phyloP scores from a whole-genome alignment of 257 asterid species.

The Anisodus acutangulus region DNA sequence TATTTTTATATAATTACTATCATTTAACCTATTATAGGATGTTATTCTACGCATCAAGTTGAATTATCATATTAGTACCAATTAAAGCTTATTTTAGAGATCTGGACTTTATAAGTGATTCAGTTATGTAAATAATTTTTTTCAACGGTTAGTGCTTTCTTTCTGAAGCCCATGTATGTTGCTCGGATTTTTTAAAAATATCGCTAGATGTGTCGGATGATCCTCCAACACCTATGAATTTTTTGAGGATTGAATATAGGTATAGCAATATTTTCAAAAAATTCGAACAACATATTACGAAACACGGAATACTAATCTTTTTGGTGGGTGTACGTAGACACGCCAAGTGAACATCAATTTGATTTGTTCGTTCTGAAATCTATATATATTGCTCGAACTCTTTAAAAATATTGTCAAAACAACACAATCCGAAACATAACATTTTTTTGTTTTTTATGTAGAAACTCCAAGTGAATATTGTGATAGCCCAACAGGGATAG shows the following conservation, averaged over 20 bases:
- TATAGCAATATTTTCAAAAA: no score
- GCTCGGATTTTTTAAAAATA: no score
- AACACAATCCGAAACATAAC: background rate
- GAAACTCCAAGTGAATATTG: constrained; percentile 60
- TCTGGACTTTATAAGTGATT: background rate
- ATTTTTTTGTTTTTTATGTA: constrained; percentile 14
- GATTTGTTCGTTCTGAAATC: no score
- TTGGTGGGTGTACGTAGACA: no score
- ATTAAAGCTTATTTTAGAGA: background rate
- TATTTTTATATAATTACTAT: background rate
- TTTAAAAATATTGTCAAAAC: background rate
- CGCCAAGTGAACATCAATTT: no score
- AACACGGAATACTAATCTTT: no score
- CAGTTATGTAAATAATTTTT: background rate
- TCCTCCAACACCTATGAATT: no score
- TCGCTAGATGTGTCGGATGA: no score
- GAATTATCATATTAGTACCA: background rate
- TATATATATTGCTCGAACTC: no score
- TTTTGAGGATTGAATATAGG: no score
- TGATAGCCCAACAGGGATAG: constrained; percentile 45
- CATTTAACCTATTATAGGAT: background rate
- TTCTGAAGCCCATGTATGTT: no score
- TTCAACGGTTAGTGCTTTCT: background rate
- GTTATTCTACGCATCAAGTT: background rate
- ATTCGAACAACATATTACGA: no score